Base-by-base conservation (phyloP, 1,139 yeast genomes). In the Yamadazyma songkhlaensis region DNA sequence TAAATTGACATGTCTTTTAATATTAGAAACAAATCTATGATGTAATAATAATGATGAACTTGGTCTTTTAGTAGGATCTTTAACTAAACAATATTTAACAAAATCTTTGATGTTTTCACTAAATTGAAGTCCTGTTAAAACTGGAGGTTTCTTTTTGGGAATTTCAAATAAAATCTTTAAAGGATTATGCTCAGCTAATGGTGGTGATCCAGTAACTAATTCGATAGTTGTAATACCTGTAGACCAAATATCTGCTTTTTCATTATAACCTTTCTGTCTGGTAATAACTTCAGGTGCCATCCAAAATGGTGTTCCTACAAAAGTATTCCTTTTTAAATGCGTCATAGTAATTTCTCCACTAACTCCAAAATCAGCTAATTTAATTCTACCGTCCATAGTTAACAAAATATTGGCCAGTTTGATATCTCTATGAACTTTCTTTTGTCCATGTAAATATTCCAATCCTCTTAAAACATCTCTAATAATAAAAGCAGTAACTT, bases 291-390 rank as follows among this genome's bases (percentile, higher is more conserved):
- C 96, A 0, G 95, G 96, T 0, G 95, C 95, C 95, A 87, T 87
- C 95, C 95, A 87, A 57, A 79, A 85, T 13, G 95, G 95, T 0
- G 95, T 86, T 0, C 96, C 96, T 25, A 86, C 95, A 67, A 86
- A 82, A 0, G 95, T 86, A 42, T 77, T 71, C 46, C 81, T 75
- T 46, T 76, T 77, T 37, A 73, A 69, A 34, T 70, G 67, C 1
- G 86, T 78, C 29, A 77, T 66, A n/a, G 83, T 74, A 27, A 85
- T 65, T 52, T 84, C 88, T 0, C 92, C 92, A 50, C 90, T 82
- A 7, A 87, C 95, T 1, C 96, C 96, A 66, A 87, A 86, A 61
- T 87, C 96, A 0, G 88, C 95, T 31, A 87, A 60, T 54, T 86
- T 86, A 11, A 86, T 78, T 11, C 65, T 63, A 0, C 90, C 94